Evolutionary conservation across 345 rosid species (phyloP).

Genomic region (Pistacia atlantica): DNA sequence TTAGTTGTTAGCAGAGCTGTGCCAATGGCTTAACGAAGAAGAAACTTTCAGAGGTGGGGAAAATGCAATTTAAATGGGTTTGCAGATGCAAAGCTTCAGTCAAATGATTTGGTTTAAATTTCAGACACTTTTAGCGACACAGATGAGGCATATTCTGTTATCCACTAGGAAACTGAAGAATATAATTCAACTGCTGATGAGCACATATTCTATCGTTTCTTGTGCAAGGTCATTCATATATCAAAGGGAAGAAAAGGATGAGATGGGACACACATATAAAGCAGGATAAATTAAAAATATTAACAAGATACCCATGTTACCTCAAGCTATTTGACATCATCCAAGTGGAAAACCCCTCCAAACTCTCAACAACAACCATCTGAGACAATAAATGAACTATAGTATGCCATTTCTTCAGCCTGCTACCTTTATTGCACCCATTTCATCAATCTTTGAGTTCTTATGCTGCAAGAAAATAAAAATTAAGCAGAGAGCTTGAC

Average conservation of each 20-base stretch:
- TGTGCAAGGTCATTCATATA: background rate
- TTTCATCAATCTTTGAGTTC: conserved; percentile 85
- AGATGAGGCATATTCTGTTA: background rate
- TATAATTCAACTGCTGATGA: background rate
- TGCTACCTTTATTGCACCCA: conserved; percentile 85
- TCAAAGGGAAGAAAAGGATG: background rate
- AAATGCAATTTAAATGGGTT: too few species aligned
- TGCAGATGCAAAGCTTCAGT: too few species aligned
- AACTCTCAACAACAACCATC: conserved; percentile 49
- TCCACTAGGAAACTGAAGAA: background rate
- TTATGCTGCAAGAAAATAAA: conserved; percentile 70
- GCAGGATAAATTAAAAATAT: background rate
- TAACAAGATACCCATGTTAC: conserved; percentile 38
- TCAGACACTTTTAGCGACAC: background rate
- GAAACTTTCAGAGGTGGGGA: background rate
- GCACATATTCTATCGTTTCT: background rate
- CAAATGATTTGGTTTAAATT: background rate
- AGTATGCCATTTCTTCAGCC: conserved; percentile 57
- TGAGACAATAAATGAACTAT: conserved; percentile 32
- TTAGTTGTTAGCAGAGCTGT: background rate
- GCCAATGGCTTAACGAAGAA: background rate
- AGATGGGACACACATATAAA: background rate
- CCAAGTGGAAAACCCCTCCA: conserved; percentile 52
- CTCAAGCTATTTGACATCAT: conserved; percentile 45
- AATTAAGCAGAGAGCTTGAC: conserved; percentile 13